Evolutionary conservation across 495 filamentous ascomycete species (phyloP), one percentile per base, ranked within the genome.

Genomic region (Aspergillus panamensis): DNA sequence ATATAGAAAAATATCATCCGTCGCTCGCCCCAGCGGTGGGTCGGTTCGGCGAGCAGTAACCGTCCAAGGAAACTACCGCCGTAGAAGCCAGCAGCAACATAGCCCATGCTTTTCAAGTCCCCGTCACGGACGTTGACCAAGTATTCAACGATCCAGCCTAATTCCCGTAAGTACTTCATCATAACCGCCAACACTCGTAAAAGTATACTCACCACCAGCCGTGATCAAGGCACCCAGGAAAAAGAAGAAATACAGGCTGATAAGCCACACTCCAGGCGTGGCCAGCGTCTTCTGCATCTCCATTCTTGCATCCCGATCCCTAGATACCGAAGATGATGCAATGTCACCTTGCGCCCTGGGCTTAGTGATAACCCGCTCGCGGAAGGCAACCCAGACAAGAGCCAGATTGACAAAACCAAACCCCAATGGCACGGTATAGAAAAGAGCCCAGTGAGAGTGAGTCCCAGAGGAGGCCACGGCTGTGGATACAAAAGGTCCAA

Each of bases 141-240:
- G 20, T 69, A 72, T n/a, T 72, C 69, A 44, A 70, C 67, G 40
- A 70, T 66, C 69, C 67, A 72, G 7, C 64, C 59, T 65, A n/a
- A 3, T 39, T 8, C 35, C 35, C 35, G 35, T 39, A 13, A 39
- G 35, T 39, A 39, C 35, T 12, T 39, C 10, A 8, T 6, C n/a
- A 16, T 12, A 29, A 31, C 29, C 17, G 10, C 14, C 32, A 10
- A 3, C 13, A 20, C 35, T 25, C 1, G 50, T 62, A 39, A 8
- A 39, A 13, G 35, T n/a, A 13, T n/a, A 39, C 35, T n/a, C 45
- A 68, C 69, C 69, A 8, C 69, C 64, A 48, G 67, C 66, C 0
- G 69, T 70, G 8, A 67, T 69, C 9, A 49, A 42, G 2, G 67
- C 68, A 0, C 69, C 69, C 9, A 72, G 49, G 20, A 72, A 69